Evolutionary conservation across 73 alveolate species (phyloP).

Genomic region (Paramecium pentaurelia): DNA sequence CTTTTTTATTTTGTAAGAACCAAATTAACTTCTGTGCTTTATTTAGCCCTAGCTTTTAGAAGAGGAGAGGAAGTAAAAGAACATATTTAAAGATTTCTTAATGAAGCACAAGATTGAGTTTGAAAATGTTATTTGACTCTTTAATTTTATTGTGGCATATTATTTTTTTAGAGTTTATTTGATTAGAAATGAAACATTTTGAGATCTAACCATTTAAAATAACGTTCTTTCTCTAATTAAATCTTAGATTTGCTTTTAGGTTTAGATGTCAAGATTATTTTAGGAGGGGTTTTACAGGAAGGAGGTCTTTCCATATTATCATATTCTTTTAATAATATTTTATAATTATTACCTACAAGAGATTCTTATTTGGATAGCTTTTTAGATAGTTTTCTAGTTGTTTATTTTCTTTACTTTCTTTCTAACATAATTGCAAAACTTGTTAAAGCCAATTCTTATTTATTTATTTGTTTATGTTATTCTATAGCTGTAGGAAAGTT

Average conservation of each 20-base stretch:
- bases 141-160: not conserved
- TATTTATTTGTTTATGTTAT: not conserved
- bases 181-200: not conserved
- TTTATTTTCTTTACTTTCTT: not conserved
- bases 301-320: slow-evolving; percentile 32
- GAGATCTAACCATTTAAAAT: not conserved
- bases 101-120: not conserved
- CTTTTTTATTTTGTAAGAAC: not conserved
- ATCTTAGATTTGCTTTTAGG: not conserved
- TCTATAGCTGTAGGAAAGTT: not conserved
- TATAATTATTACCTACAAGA: not conserved
- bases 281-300: not conserved
- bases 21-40: not conserved
- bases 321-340: not conserved
- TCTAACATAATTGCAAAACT: slow-evolving; percentile 10
- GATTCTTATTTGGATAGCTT: not conserved
- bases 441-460: not conserved
- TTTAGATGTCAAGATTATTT: not conserved
- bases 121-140: not conserved
- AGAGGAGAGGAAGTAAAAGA: not conserved
- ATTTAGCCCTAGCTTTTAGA: not conserved
- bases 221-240: not conserved
- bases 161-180: not conserved
- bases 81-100: not conserved
- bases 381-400: not conserved